A percentile compares a stretch with the other conserved stretches of the same genome.
phyloP scores from a whole-genome alignment of 176 grass and related monocot genomes.

The Lolium perenne region DNA sequence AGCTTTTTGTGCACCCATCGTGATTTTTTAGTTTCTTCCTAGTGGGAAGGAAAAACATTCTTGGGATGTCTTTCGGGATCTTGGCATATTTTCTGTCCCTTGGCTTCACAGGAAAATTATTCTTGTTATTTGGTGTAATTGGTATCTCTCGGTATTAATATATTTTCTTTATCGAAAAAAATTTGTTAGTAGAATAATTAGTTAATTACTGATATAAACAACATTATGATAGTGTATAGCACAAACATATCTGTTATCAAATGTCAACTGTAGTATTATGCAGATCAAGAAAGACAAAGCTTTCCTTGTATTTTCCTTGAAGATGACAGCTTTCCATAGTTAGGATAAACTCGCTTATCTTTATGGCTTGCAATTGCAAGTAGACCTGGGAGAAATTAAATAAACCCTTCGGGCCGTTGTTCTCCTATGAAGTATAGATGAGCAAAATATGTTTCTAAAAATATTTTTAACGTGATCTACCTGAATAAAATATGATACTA shows the following conservation, averaged over 20 bases:
- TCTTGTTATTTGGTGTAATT: background rate
- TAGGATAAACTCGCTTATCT: background rate
- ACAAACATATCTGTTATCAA: constrained; percentile 4
- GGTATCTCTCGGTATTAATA: too few relatives aligned
- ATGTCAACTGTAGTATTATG: constrained; percentile 14
- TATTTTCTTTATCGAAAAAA: too few relatives aligned
- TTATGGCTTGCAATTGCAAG: background rate
- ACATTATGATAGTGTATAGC: background rate
- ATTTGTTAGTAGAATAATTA: background rate
- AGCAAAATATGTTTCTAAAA: too few relatives aligned
- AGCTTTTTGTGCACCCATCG: background rate
- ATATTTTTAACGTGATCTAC: too few relatives aligned
- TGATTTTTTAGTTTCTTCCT: background rate
- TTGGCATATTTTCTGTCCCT: background rate
- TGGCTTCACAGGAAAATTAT: constrained; percentile 24
- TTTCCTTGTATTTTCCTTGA: constrained; percentile 17
- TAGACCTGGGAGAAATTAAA: background rate
- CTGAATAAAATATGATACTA: background rate
- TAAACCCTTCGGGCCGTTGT: too few relatives aligned
- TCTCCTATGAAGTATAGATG: too few relatives aligned
- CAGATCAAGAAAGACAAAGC: background rate
- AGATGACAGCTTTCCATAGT: background rate
- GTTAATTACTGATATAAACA: background rate
- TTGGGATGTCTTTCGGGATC: constrained; percentile 7
- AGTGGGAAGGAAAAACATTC: background rate